Base-by-base conservation (phyloP, 768 basidiomycete species). In the Kockovaella imperatae region DNA sequence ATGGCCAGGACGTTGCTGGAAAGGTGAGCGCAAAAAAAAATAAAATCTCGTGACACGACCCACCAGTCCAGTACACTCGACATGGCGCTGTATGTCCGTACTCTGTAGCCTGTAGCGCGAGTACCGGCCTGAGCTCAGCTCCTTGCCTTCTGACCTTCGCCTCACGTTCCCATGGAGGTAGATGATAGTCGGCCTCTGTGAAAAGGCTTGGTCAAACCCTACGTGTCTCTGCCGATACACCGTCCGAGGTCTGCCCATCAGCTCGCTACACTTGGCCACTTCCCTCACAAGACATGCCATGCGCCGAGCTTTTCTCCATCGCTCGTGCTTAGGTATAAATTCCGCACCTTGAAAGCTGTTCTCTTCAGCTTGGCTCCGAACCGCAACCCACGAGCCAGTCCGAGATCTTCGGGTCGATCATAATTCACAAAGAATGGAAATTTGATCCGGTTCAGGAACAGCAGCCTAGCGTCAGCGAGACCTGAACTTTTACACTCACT, bases 91-190 rank as follows among this genome's bases (percentile, higher is more conserved):
- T 87, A 87, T 31, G 81, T 77, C 15, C 75, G 76, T n/a, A 90
- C 75, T 10, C 91, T 83, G 34, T 75, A 77, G 1, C 73, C 54
- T 5, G 79, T 75, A 0, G 86, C 86, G 14, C 91, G 80, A 0
- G 85, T 88, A 0, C 76, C 90, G 0, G 82, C 83, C 69, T 70
- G 18, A 35, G 1, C 14, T 3, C 3, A 29, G 51, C 42, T 51
- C 38, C 30, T 24, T 11, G 24, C 14, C 5, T 13, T 5, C 28
- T 15, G 30, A 32, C 30, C 24, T 7, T 7, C 14, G 8, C 51
- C 68, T 24, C 14, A 72, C 71, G 53, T 93, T 93, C 8, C 93
- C 93, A 55, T 96, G 93, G 35, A 91, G 75, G 72, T 86, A 93
- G n/a, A 96, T 75, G n/a, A 93, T 74, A 0, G 84, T 90, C 0